These are phyloP conservation scores for Rhodofomes roseus DNA, from an alignment of 1,284 basidiomycete species.

Conservation along the genomic window DNA sequence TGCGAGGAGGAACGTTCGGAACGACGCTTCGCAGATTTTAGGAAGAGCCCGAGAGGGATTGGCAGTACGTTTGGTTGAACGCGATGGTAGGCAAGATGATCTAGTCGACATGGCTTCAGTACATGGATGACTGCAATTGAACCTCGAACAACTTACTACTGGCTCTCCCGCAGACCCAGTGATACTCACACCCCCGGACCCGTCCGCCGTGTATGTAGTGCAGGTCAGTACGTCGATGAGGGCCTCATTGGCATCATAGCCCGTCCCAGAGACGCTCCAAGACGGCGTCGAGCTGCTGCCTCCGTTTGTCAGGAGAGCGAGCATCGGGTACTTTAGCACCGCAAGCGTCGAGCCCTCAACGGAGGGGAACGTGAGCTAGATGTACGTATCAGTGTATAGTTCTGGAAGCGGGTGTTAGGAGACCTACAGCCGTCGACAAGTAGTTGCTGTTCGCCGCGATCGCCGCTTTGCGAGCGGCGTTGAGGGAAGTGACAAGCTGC, in stretches of 20 bases:
- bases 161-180: slow-evolving; percentile 35
- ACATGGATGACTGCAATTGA: neutral
- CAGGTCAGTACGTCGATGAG: slow-evolving; percentile 65
- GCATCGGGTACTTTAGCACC: slow-evolving; percentile 61
- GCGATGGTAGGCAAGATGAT: neutral
- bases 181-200: slow-evolving; percentile 38
- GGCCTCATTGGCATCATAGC: slow-evolving; percentile 41
- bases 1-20: no score
- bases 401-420: neutral
- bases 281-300: slow-evolving; percentile 37
- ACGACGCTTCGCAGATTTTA: no score
- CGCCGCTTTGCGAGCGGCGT: slow-evolving; percentile 56
- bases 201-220: slow-evolving; percentile 38
- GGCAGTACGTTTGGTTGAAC: neutral
- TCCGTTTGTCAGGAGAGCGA: slow-evolving; percentile 62
- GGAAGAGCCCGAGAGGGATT: neutral
- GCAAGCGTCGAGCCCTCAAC: slow-evolving; percentile 45
- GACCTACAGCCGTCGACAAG: slow-evolving; percentile 35
- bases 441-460: slow-evolving; percentile 43
- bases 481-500: slow-evolving; percentile 49
- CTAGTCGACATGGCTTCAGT: neutral
- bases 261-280: slow-evolving; percentile 44
- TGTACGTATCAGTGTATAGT: no score
- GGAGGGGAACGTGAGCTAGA: slow-evolving; percentile 47
- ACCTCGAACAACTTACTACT: slow-evolving; percentile 18